These are phyloP conservation scores for Bassia scoparia DNA, from an alignment of 148 eudicot genomes.

Conservation along the genomic window DNA sequence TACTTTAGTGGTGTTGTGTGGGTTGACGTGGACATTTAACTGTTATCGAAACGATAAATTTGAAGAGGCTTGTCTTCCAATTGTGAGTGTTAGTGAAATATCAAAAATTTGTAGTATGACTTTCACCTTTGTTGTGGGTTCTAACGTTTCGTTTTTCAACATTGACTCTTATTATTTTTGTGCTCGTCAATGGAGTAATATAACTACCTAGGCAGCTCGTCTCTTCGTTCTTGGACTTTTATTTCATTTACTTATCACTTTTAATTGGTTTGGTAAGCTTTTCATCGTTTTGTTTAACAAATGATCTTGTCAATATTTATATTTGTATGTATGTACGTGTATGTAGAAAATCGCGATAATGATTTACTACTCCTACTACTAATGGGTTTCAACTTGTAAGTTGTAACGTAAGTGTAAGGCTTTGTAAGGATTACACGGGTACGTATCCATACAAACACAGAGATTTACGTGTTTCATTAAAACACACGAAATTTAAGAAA, in stretches of 20 bases:
- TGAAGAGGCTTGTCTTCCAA: conserved; percentile 4
- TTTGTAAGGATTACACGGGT: no score
- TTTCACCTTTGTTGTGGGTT: conserved; percentile 15
- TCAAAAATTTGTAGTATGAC: background rate
- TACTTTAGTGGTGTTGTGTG: background rate
- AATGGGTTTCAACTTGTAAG: no score
- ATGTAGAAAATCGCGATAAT: no score
- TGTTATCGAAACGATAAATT: conserved; percentile 3
- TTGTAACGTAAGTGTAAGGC: no score
- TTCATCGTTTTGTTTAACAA: background rate
- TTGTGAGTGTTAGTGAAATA: conserved; percentile 12
- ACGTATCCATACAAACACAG: no score
- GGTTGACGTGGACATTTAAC: conserved; percentile 6
- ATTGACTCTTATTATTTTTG: background rate
- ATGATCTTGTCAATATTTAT: no score
- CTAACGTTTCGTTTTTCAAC: background rate
- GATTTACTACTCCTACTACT: no score
- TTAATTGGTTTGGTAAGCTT: background rate
- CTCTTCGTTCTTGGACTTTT: background rate
- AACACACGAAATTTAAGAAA: no score
- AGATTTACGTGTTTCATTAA: no score
- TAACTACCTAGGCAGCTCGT: conserved; percentile 1
- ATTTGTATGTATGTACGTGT: no score
- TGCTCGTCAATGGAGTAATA: conserved; percentile 1
- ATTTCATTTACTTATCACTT: background rate